Evolutionary conservation across 208 protist genomes (phyloP), one percentile per base, ranked within the genome.

Genomic region (Herpetomonas muscarum): DNA sequence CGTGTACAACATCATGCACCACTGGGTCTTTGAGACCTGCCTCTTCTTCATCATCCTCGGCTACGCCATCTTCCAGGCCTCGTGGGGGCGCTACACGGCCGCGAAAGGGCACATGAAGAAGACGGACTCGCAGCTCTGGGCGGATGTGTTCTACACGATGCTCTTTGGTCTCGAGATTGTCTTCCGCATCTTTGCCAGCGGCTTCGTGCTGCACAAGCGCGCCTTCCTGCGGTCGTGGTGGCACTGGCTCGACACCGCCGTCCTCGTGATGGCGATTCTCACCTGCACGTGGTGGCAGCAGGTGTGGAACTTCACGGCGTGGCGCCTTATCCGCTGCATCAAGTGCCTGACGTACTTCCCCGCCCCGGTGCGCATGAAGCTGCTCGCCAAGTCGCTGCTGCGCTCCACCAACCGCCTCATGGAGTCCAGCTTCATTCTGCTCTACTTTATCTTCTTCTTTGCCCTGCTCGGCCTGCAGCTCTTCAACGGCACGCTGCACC

Each of bases 381-480:
- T 97, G 32, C 61, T 94, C 29, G 81, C 88, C 55, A 91, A 91
- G 74, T 79, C 88, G n/a, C 64, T 92, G 13, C 73, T 94, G 7
- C 88, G 88, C 55, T 92, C 85, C 17, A 90, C 85, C 21, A 82
- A 76, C 55, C 67, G 74, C 28, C 34, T 92, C 47, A 58, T 92
- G 39, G 58, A 91, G 39, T 76, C 90, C 31, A 79, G 67, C 46
- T 41, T 92, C 50, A 32, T 97, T 9, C 52, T 92, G 49, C 39
- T 86, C 10, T 93, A 88, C 70, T 86, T 89, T 60, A 65, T 97
- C 44, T 94, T 92, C 71, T 89, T 94, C 57, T 97, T 96, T 64
- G 81, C 71, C 10, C 63, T 95, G 21, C 50, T 97, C 22, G 92
- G 88, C 21, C 55, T 95, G 22, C 88, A 94, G 66, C 61, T 95